Evolutionary conservation across 1,284 basidiomycete genomes (phyloP).

Genomic region (Ceratobasidium sp.): DNA sequence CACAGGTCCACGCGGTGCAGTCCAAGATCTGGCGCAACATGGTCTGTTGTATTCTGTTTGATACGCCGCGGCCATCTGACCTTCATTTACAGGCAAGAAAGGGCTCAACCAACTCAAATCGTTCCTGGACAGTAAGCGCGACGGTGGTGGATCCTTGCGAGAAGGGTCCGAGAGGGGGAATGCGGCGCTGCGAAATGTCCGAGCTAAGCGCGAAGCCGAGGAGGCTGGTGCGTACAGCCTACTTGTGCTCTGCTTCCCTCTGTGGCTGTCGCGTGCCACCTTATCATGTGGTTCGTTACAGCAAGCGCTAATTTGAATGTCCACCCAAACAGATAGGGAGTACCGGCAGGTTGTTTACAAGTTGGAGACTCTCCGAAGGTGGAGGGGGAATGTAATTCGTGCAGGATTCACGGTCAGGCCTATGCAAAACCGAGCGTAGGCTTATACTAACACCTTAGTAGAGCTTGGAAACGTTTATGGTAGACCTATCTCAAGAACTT

Average conservation of each 20-base stretch:
- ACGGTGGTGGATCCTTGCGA: conserved; percentile 63
- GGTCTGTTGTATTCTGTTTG: conserved; percentile 73
- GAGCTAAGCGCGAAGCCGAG: conserved; percentile 89
- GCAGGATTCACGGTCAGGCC: conserved; percentile 77
- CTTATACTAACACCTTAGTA: conserved; percentile 54
- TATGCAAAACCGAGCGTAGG: neutral
- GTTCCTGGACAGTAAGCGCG: conserved; percentile 70
- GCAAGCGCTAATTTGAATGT: neutral
- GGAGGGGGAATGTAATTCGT: conserved; percentile 84
- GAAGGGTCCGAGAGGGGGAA: conserved; percentile 68
- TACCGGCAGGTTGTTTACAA: conserved; percentile 94
- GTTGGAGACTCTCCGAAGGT: conserved; percentile 90
- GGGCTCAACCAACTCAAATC: conserved; percentile 82
- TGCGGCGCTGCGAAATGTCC: conserved; percentile 76
- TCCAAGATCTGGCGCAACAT: conserved; percentile 72
- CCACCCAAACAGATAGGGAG: conserved; percentile 75
- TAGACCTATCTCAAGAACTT: conserved; percentile 76
- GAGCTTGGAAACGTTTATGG: conserved; percentile 84
- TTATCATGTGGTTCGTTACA: neutral
- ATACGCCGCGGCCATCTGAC: conserved; percentile 64
- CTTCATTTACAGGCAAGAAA: conserved; percentile 83
- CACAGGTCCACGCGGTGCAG: conserved; percentile 74
- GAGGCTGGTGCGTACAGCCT: conserved; percentile 76
- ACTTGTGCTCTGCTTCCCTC: conserved; percentile 35
- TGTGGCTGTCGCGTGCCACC: conserved; percentile 34